These are phyloP conservation scores for Cercospora brassicicola DNA, from an alignment of 2,329 filamentous ascomycete species.

Conservation along the genomic window DNA sequence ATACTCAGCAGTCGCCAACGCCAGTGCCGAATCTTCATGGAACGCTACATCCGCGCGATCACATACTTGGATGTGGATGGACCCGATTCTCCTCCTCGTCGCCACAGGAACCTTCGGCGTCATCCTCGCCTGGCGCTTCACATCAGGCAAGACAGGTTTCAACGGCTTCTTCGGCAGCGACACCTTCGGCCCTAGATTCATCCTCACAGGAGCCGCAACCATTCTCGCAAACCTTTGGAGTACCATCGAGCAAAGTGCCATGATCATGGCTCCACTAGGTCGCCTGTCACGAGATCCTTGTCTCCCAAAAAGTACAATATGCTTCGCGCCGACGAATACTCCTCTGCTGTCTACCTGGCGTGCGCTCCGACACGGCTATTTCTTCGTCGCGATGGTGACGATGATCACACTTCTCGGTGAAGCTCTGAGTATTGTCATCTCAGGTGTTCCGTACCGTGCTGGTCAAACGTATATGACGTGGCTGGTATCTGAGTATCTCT, in stretches of 20 bases:
- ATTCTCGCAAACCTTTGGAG: slow-evolving; percentile 23
- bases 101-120: slow-evolving; percentile 22
- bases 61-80: slow-evolving; percentile 17
- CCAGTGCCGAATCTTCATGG: not conserved
- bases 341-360: slow-evolving; percentile 22
- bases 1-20: not conserved
- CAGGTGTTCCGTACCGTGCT: slow-evolving; percentile 22
- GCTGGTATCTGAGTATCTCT: slow-evolving; percentile 22
- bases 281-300: slow-evolving; percentile 12
- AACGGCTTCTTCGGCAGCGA: slow-evolving; percentile 29
- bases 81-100: slow-evolving; percentile 17
- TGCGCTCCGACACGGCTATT: slow-evolving; percentile 16
- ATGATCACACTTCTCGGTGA: slow-evolving; percentile 19
- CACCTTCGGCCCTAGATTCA: slow-evolving; percentile 28
- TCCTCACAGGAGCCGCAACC: slow-evolving; percentile 23
- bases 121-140: slow-evolving; percentile 25
- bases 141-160: slow-evolving; percentile 21
- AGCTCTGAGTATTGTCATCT: slow-evolving; percentile 26
- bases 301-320: slow-evolving; percentile 14
- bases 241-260: slow-evolving; percentile 21
- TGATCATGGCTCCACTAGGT: slow-evolving; percentile 22
- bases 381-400: slow-evolving; percentile 19
- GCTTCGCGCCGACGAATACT: slow-evolving; percentile 23
- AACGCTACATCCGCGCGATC: not conserved
- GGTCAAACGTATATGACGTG: slow-evolving; percentile 23